Evolutionary conservation across 1,139 yeast genomes (phyloP), one percentile per base, ranked within the genome.

Genomic region (Candida sp.): DNA sequence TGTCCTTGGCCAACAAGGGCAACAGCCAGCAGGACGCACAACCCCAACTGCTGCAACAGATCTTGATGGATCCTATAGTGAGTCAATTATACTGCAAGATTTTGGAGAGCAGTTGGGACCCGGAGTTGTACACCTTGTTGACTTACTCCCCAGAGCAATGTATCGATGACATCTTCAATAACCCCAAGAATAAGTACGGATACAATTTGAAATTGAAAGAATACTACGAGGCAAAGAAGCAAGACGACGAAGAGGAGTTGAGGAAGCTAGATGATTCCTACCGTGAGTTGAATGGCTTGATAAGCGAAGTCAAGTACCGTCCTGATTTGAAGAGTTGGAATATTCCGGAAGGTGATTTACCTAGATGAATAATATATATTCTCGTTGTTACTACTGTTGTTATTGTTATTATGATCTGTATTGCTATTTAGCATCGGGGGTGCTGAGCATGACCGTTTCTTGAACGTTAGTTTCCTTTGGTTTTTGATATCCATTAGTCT

Each of bases 81-180:
- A 74, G 76, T 49, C 74, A 73, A 47, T 67, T 88, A 12, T 81
- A 87, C 59, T 81, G 84, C 53, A 82, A 81, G 58, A 82, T 91
- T 1, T 80, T 87, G 60, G 86, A 87, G 52, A 77, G 88, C 38
- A 81, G 90, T 0, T 91, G 97, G 96, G 92, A 88, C 60, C 84
- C 86, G 1, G 82, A 87, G 51, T 86, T 91, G 32, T 70, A 70
- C 48, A 60, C 65, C 2, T 59, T 77, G 12, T 84, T 90, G 47
- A 94, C 88, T 56, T 83, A 80, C 54, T 77, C 88, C 8, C 96
- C 97, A 0, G 81, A 81, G 46, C 88, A 84, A 50, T 84, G 94
- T 57, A 78, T 92, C 8, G 84, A 85, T 41, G 96, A 90, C 64
- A 88, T 93, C 2, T 81, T 91, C 54, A 78, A 81, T 25, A 67